Base-by-base conservation (phyloP, 2,329 filamentous ascomycete genomes). In the Xylariaceae sp. region DNA sequence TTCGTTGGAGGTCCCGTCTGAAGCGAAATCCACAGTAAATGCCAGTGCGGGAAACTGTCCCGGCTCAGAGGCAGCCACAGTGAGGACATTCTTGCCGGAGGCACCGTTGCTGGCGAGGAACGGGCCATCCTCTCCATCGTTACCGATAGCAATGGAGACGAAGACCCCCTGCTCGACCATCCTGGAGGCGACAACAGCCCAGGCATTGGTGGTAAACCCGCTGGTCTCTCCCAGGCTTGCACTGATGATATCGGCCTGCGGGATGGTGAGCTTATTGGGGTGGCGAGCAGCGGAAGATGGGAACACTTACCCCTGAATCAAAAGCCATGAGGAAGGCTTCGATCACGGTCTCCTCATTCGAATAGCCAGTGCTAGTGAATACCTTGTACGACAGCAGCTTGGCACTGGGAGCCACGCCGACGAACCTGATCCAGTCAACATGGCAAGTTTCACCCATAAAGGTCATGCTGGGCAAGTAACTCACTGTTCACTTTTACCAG, bases 121-220 rank as follows among this genome's bases (percentile, higher is more conserved):
- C 3, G 52, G 43, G 2, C 50, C 51, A 5, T 39, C 27, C 3
- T 45, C 29, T 5, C 47, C 47, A 4, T 43, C 42, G 19, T 49
- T 51, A 2, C 47, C 47, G 5, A 41, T 35, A 9, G 43, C 41
- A 13, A 49, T 44, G 5, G 40, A 31, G 17, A 55, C 45, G 7
- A 53, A 40, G 4, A 55, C 49, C 14, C 52, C 49, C 35, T 50
- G 39, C 13, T 52, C 46, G 15, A 65, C 63, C 24, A 68, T 52
- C 5, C 60, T 55, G 17, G 55, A 59, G 7, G 62, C 57, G 3
- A 68, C 49, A 2, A 60, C 43, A 2, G 63, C 62, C 64, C 59
- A 66, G 6, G 62, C 60, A 22, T 64, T 63, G 22, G 62, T 36
- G 7, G 43, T 44, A 31, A 46, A 49, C 2, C 44, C 44, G 17